Evolutionary conservation across 1,139 yeast genomes (phyloP).

Genomic region (Zygosaccharomyces pseudobailii): DNA sequence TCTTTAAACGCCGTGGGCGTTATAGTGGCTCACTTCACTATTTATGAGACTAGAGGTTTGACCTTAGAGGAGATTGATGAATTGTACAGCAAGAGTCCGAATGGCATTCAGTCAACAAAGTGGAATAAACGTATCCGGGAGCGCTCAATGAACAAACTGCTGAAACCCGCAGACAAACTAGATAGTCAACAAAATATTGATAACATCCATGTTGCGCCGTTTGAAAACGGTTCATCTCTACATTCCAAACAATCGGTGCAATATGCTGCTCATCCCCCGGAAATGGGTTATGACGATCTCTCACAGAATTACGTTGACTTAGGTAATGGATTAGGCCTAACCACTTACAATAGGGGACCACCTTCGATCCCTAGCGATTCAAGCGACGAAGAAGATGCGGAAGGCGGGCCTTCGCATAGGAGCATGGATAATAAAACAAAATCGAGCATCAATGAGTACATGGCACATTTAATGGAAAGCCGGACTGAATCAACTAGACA

Average conservation of each 20-base stretch:
- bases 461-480: conserved; percentile 27
- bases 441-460: conserved; percentile 25
- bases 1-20: conserved; percentile 58
- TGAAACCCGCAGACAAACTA: conserved; percentile 8
- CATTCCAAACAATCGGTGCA: neutral
- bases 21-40: conserved; percentile 54
- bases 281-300: conserved; percentile 9
- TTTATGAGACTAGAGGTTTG: conserved; percentile 72
- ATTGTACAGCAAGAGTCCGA: conserved; percentile 46
- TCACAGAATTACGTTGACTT: conserved; percentile 27
- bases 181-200: conserved; percentile 7
- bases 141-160: conserved; percentile 8
- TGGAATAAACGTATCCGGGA: conserved; percentile 29
- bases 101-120: conserved; percentile 31
- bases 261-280: conserved; percentile 1
- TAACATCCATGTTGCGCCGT: neutral
- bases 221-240: neutral
- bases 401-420: conserved; percentile 15
- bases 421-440: conserved; percentile 12
- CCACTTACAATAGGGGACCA: conserved; percentile 30
- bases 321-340: conserved; percentile 33
- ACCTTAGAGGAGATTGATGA: conserved; percentile 74
- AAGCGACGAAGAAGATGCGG: conserved; percentile 18
- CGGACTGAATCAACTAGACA: conserved; percentile 13
- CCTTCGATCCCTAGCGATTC: conserved; percentile 31